Evolutionary conservation across 1,139 yeast genomes (phyloP).

Genomic region (Geotrichum restrictum): DNA sequence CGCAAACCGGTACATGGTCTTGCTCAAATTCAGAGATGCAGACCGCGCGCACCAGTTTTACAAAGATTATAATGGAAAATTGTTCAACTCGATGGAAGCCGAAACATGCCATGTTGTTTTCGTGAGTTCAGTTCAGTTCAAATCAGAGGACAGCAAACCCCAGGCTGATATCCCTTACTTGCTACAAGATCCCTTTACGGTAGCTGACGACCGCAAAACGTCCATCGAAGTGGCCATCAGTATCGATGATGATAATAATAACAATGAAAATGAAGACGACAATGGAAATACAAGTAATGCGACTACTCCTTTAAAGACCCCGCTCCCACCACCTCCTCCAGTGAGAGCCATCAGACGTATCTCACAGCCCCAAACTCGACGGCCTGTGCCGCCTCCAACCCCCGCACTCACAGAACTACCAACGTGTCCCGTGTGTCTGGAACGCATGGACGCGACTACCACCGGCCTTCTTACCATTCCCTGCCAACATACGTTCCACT

Average conservation of each 20-base stretch:
- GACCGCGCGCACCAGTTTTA: conserved; percentile 61
- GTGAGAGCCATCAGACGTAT: not conserved
- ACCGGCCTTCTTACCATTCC: conserved; percentile 85
- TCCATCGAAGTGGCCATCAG: not conserved
- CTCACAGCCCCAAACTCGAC: conserved; percentile 9
- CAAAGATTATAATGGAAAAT: conserved; percentile 63
- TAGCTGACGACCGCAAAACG: conserved; percentile 23
- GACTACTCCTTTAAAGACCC: no score
- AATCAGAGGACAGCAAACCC: conserved; percentile 17
- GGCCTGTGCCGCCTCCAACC: conserved; percentile 37
- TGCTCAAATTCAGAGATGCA: conserved; percentile 64
- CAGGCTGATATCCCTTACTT: conserved; percentile 53
- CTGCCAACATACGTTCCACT: conserved; percentile 92
- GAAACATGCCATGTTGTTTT: conserved; percentile 77
- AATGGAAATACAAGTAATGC: not conserved
- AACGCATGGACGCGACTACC: conserved; percentile 75
- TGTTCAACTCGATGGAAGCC: conserved; percentile 84
- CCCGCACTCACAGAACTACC: conserved; percentile 61
- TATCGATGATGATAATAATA: conserved; percentile 6
- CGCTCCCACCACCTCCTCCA: not conserved
- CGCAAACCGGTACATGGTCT: conserved; percentile 69
- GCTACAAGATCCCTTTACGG: conserved; percentile 68
- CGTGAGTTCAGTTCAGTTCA: conserved; percentile 56
- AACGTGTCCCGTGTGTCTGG: conserved; percentile 90
- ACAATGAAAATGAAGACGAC: not conserved